Evolutionary conservation across 2,329 filamentous ascomycete species (phyloP).

Genomic region (Pyrenophora tritici-repentis): DNA sequence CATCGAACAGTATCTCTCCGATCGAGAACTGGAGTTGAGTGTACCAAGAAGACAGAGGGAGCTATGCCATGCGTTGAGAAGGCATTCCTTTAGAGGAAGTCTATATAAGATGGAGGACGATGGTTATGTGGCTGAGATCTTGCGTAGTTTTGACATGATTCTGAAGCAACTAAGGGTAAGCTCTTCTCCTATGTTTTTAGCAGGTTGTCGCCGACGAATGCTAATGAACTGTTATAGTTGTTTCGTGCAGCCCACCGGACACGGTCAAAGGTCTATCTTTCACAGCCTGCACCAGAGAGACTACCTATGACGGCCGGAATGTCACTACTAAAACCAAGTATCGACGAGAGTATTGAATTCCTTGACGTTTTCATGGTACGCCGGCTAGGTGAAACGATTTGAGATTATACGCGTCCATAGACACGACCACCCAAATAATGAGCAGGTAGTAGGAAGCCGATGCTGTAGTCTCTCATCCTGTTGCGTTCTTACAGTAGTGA

Average conservation of each 20-base stretch:
- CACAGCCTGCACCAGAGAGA: constrained; percentile 7
- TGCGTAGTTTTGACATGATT: not conserved
- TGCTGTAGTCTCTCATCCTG: too few relatives aligned
- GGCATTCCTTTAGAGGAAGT: constrained; percentile 1
- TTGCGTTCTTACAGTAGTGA: not conserved
- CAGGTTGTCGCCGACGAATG: not conserved
- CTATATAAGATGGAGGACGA: not conserved
- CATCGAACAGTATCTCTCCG: constrained; percentile 6
- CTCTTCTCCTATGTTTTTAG: not conserved
- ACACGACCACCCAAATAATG: not conserved
- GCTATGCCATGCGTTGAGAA: not conserved
- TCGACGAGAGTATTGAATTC: not conserved
- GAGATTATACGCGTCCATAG: not conserved
- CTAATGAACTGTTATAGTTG: not conserved
- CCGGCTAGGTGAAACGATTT: constrained; percentile 1
- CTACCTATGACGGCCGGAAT: constrained; percentile 9
- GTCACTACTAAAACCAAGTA: not conserved
- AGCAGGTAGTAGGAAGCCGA: not conserved
- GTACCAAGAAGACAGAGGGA: constrained; percentile 6
- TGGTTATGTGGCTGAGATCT: not conserved
- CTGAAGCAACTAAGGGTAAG: constrained; percentile 4
- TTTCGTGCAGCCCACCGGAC: constrained; percentile 7
- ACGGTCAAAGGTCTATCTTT: constrained; percentile 4
- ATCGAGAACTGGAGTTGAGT: constrained; percentile 1
- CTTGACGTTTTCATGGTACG: constrained; percentile 4